Evolutionary conservation across 176 grass and related monocot genomes (phyloP).

Genomic region (Ampelocalamus luodianensis): DNA sequence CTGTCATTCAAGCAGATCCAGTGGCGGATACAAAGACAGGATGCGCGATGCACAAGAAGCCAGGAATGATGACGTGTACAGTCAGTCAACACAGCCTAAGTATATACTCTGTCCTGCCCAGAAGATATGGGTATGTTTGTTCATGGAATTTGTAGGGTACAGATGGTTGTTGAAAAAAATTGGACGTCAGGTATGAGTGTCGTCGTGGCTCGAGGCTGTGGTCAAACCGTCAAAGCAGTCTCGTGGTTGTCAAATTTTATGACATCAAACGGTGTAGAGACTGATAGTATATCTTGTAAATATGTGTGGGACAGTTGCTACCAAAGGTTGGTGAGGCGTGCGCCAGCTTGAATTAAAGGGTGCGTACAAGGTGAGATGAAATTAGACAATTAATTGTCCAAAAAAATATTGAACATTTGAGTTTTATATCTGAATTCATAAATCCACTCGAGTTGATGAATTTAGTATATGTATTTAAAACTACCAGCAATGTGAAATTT

Average conservation of each 20-base stretch:
- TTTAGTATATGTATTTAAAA: not conserved
- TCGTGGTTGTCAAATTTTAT: slow-evolving; percentile 11
- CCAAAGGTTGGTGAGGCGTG: slow-evolving; percentile 43
- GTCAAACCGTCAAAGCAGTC: slow-evolving; percentile 13
- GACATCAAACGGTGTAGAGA: slow-evolving; percentile 14
- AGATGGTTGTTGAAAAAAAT: not conserved
- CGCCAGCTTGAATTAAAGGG: slow-evolving; percentile 50
- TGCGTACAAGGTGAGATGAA: not conserved
- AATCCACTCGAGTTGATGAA: not conserved
- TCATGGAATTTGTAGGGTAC: slow-evolving; percentile 20
- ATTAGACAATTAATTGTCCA: not conserved
- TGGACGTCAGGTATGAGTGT: slow-evolving; percentile 21
- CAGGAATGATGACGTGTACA: slow-evolving; percentile 3
- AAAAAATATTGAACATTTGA: not conserved
- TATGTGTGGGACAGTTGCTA: slow-evolving; percentile 16
- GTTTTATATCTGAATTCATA: not conserved
- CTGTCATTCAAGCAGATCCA: slow-evolving; percentile 3
- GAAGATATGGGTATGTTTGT: not conserved
- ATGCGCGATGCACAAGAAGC: slow-evolving; percentile 20
- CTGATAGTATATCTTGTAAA: slow-evolving; percentile 1
- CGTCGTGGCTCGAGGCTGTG: not conserved
- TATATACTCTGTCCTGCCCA: not conserved
- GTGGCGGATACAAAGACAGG: not conserved
- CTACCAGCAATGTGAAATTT: not conserved
- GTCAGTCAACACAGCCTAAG: slow-evolving; percentile 23